Evolutionary conservation across 23 red algal species (phyloP), one percentile per base, ranked within the genome.

Genomic region (Porphyridium purpureum): DNA sequence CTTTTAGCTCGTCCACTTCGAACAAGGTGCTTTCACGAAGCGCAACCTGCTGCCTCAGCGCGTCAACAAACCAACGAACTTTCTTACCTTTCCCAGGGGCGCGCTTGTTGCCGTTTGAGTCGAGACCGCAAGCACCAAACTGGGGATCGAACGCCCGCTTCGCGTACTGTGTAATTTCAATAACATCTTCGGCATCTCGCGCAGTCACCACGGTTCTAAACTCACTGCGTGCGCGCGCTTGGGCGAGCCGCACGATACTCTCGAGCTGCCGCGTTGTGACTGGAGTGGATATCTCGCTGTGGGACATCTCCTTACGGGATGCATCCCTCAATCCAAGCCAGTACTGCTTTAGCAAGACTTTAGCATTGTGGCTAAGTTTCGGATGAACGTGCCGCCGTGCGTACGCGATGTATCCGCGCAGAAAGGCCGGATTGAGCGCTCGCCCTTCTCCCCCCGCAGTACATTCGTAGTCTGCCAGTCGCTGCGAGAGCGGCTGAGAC

Each of bases 211-310:
- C 75, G 19, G 62, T 57, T n/a, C 79, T 44, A 46, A 86, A 67
- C 57, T 80, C 79, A 14, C 67, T 44, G 17, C 75, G 52, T 2
- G 90, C 90, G 8, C 90, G 71, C 29, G 90, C 90, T 49, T 98
- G 69, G 24, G 68, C 68, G 1, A 98, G 70, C 14, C 90, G 73
- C 17, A 81, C 60, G 27, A 98, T 55, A 33, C 77, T 84, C 54
- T 98, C 90, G 19, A 98, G 71, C 55, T 86, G 79, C 25, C 90
- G 57, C 26, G 90, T 98, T 11, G 90, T 98, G 46, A 98, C 72
- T 7, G 90, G 90, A 4, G 81, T 71, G 61, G 31, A 68, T 57
- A 4, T 41, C 69, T 41, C 33, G 38, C n/a, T 44, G 11, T 44
- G 38, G 17, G 38, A 2, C 1, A 9, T 5, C 60, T 47, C 19